These are phyloP conservation scores for Hypoxylon sp. DNA, from an alignment of 2,329 filamentous ascomycete species.

Conservation along the genomic window DNA sequence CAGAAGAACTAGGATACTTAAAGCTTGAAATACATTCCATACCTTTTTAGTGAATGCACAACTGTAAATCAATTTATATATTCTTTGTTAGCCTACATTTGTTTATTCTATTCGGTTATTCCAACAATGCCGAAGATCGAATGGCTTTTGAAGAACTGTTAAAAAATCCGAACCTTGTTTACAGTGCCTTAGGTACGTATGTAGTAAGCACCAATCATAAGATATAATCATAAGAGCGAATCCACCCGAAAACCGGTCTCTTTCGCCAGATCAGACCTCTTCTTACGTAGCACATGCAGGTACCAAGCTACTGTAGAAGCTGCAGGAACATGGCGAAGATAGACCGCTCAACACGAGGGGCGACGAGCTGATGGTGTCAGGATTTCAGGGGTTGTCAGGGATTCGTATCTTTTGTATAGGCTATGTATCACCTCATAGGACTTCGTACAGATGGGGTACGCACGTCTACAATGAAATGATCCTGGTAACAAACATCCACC, in stretches of 20 bases:
- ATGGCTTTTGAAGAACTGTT: neutral
- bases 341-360: conserved; percentile 36
- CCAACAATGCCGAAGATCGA: too few relatives aligned
- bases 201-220: conserved; percentile 2
- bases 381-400: conserved; percentile 39
- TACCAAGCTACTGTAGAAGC: conserved; percentile 34
- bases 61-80: too few relatives aligned
- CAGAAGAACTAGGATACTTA: neutral
- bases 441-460: conserved; percentile 12
- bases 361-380: conserved; percentile 27
- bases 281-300: conserved; percentile 44
- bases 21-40: neutral
- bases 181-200: neutral
- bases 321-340: conserved; percentile 39
- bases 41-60: too few relatives aligned
- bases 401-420: conserved; percentile 20
- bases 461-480: conserved; percentile 2
- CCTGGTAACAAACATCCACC: conserved; percentile 10
- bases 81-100: too few relatives aligned
- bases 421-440: conserved; percentile 19
- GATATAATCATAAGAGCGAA: conserved; percentile 24
- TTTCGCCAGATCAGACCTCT: conserved; percentile 29
- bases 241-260: conserved; percentile 16
- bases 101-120: too few relatives aligned
- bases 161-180: conserved; percentile 23